Conservation (phyloP, 345 rosid genomes). For the Sonneratia alba region DNA sequence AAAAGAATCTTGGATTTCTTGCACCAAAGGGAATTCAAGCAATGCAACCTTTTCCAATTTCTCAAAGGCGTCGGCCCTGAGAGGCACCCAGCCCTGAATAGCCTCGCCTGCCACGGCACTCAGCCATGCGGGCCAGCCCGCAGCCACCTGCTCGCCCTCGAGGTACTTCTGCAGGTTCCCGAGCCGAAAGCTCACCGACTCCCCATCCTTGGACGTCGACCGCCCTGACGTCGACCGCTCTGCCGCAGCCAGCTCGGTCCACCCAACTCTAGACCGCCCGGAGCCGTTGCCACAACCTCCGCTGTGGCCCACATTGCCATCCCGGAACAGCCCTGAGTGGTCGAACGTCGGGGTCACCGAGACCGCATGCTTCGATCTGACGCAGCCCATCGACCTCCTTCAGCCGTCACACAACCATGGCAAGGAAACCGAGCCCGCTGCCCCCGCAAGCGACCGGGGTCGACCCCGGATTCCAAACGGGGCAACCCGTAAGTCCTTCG, state of each 20-base stretch:
- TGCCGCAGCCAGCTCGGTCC: conserved; percentile 13
- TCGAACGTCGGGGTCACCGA: conserved; percentile 85
- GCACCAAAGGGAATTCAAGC: not conserved
- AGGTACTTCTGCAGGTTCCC: conserved; percentile 66
- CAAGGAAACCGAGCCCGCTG: not conserved
- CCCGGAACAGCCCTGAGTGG: conserved; percentile 44
- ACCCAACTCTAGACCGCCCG: conserved; percentile 22
- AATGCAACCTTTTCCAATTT: conserved; percentile 76
- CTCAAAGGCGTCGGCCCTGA: conserved; percentile 68
- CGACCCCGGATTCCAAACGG: not conserved
- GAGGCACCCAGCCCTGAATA: conserved; percentile 95
- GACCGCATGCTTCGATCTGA: conserved; percentile 88
- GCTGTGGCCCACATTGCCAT: conserved; percentile 9
- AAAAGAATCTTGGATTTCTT: not conserved
- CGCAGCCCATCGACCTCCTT: conserved; percentile 66
- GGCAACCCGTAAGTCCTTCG: not conserved
- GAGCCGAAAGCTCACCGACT: conserved; percentile 67
- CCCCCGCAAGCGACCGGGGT: not conserved
- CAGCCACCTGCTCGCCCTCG: conserved; percentile 93
- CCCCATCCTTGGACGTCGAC: conserved; percentile 46
- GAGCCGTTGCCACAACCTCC: conserved; percentile 14
- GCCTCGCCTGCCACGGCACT: conserved; percentile 96
- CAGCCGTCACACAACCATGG: not conserved
- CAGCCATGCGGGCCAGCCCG: conserved; percentile 99
- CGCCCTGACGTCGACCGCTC: conserved; percentile 40